Conservation (phyloP, 2,329 filamentous ascomycete genomes). For the Metarhizium rileyi region DNA sequence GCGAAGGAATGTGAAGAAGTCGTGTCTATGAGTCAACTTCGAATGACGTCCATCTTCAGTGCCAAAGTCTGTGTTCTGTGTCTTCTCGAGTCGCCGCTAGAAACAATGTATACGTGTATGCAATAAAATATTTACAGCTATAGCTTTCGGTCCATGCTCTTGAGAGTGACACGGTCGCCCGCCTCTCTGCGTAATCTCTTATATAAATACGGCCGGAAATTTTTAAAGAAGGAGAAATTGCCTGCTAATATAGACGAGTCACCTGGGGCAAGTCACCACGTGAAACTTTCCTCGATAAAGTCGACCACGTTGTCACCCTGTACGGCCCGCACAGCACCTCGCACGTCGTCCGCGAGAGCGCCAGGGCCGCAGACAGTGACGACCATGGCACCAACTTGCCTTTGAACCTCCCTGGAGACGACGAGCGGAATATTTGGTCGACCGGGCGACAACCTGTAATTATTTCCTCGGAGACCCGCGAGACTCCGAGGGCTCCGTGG, state of each 20-base stretch:
- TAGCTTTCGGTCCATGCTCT: too few relatives aligned
- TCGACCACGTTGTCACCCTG: conserved; percentile 58
- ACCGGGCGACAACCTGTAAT: conserved; percentile 81
- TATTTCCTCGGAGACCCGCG: conserved; percentile 68
- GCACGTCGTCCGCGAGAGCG: conserved; percentile 64
- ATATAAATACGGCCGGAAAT: too few relatives aligned
- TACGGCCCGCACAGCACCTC: conserved; percentile 54
- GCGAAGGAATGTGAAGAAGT: too few relatives aligned
- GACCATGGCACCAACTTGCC: conserved; percentile 79
- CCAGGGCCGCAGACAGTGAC: conserved; percentile 75
- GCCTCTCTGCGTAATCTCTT: too few relatives aligned
- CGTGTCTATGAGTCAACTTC: too few relatives aligned
- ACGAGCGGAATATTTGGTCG: conserved; percentile 73
- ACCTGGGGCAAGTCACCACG: conserved; percentile 33
- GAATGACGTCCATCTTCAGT: too few relatives aligned
- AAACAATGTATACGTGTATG: too few relatives aligned
- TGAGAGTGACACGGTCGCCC: too few relatives aligned
- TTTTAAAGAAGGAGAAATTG: too few relatives aligned
- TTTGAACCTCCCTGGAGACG: conserved; percentile 70
- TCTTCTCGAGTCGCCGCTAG: too few relatives aligned
- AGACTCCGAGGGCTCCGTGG: conserved; percentile 77
- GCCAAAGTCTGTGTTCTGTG: too few relatives aligned
- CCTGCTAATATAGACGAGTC: not conserved
- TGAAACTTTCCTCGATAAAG: conserved; percentile 71
- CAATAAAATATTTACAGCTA: too few relatives aligned